phyloP scores from a whole-genome alignment of 2,329 filamentous ascomycete species.

The Cercospora sojina region DNA sequence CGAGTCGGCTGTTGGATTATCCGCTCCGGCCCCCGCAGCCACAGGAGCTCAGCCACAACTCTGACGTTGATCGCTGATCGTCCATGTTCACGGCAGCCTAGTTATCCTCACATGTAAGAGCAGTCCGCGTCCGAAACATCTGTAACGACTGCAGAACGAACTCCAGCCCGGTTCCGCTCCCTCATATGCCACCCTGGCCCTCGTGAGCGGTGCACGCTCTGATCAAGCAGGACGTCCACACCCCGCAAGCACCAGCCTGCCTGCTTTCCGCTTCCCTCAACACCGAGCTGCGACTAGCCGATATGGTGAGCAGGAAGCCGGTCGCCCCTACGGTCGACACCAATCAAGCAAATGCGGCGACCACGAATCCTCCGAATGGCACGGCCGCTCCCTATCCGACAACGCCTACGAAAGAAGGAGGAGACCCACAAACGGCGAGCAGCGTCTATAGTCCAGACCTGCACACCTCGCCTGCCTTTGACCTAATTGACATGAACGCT shows the following conservation, averaged over 20 bases:
- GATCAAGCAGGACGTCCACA: not conserved
- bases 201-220: slow-evolving; percentile 2
- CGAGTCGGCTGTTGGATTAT: not conserved
- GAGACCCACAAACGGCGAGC: slow-evolving; percentile 28
- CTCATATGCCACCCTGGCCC: slow-evolving; percentile 4
- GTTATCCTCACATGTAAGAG: not conserved
- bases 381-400: slow-evolving; percentile 48
- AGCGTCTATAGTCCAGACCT: slow-evolving; percentile 40
- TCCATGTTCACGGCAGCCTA: not conserved
- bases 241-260: not conserved
- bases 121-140: not conserved
- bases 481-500: slow-evolving; percentile 40
- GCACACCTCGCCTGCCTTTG: slow-evolving; percentile 42
- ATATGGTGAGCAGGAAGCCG: slow-evolving; percentile 49
- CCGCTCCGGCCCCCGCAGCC: not conserved
- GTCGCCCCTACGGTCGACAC: slow-evolving; percentile 42
- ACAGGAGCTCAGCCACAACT: slow-evolving; percentile 1
- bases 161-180: not conserved
- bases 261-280: not conserved
- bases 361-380: slow-evolving; percentile 36
- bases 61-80: not conserved
- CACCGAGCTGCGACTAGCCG: slow-evolving; percentile 11
- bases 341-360: slow-evolving; percentile 34
- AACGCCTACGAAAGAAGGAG: slow-evolving; percentile 40
- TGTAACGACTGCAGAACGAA: not conserved